Evolutionary conservation across 192 early-diverging fungal genomes (phyloP), one percentile per base, ranked within the genome.

Genomic region (Podila horticola): DNA sequence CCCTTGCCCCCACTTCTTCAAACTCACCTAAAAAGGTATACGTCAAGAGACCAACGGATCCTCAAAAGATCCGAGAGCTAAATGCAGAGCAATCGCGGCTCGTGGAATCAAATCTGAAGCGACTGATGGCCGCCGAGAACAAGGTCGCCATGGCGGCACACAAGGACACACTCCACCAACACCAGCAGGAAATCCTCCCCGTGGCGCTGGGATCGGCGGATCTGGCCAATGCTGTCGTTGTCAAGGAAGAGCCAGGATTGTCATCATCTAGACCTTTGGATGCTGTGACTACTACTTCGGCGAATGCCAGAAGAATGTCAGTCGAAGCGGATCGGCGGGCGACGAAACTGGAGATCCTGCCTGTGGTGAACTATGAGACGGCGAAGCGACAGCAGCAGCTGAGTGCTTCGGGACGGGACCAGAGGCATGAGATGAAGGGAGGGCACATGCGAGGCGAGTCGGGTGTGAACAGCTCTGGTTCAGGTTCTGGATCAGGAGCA

Each of bases 21-120:
- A 45, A 45, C 13, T 13, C 3, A 15, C 41, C 8, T 51, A 34
- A 41, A 50, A 74, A 89, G 88, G 76, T 90, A 17, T 90, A 85
- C 74, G 82, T 88, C 15, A 77, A 87, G 26, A 67, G 87, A 57
- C 83, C 85, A n/a, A 81, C 82, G 30, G 84, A 90, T 66, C 85
- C 84, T 22, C 85, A 86, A 74, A 82, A 68, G 57, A 82, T 89
- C 28, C 69, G 87, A 36, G 84, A 88, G 49, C 65, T 88, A 4
- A 90, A 86, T 28, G 84, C 87, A 20, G 82, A 88, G 50, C 86
- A 90, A 76, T 88, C 87, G 13, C 77, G 85, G 24, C 82, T 87
- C 12, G 86, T 90, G 15, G 87, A 90, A 81, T 84, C 86, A 7
- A 90, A 88, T 49, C 62, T 90, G 55, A 85, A 87, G 58, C 68